Conservation (phyloP, 2,329 filamentous ascomycete genomes). For the Fusarium sp. region DNA sequence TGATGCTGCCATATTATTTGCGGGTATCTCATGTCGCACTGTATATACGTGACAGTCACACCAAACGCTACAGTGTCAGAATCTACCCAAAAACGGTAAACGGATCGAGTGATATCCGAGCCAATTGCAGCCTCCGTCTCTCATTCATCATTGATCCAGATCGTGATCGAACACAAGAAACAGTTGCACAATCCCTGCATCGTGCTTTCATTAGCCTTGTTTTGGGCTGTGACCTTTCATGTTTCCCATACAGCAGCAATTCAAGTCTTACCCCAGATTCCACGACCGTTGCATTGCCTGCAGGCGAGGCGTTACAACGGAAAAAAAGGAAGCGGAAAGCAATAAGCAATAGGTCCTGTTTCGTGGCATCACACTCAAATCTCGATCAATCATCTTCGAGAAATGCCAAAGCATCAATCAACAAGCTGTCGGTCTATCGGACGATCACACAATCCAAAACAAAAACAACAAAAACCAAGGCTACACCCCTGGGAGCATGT, state of each 20-base stretch:
- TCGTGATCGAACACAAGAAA: slow-evolving; percentile 28
- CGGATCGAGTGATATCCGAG: slow-evolving; percentile 28
- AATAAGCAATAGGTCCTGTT: background rate
- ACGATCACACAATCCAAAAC: slow-evolving; percentile 25
- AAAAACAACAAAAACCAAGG: slow-evolving; percentile 18
- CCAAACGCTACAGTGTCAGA: slow-evolving; percentile 21
- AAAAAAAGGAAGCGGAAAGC: background rate
- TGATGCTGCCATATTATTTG: background rate
- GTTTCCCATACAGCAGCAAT: background rate
- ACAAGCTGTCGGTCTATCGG: slow-evolving; percentile 18
- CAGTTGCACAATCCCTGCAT: slow-evolving; percentile 33
- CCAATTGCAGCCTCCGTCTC: slow-evolving; percentile 24
- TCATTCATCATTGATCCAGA: slow-evolving; percentile 31
- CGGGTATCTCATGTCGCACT: slow-evolving; percentile 15
- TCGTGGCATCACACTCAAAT: background rate
- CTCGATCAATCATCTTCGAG: background rate
- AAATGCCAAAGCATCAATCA: slow-evolving; percentile 5
- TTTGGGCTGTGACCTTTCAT: slow-evolving; percentile 7
- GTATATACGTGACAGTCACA: background rate
- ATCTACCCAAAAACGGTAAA: background rate
- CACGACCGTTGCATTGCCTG: slow-evolving; percentile 17
- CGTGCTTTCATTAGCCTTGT: slow-evolving; percentile 17
- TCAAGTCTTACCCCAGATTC: slow-evolving; percentile 36
- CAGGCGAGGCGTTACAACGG: background rate
- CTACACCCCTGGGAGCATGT: slow-evolving; percentile 25